phyloP scores from a whole-genome alignment of 2,329 filamentous ascomycete species.

The Diaporthe vaccinii region DNA sequence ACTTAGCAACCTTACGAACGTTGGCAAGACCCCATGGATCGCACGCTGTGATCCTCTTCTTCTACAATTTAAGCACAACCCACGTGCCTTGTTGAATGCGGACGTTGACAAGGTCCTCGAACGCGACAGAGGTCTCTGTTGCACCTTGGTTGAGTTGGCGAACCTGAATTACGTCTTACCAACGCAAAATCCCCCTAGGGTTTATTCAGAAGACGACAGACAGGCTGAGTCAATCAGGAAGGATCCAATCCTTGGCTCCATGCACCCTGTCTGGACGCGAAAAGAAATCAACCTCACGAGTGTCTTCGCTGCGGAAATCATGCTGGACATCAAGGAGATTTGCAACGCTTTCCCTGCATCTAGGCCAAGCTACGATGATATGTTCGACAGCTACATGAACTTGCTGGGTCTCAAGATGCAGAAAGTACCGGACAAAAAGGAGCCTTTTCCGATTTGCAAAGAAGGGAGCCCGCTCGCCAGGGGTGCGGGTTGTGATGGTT shows the following conservation, averaged over 20 bases:
- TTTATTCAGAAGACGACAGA: not conserved
- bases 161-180: not conserved
- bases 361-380: not conserved
- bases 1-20: not conserved
- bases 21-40: not conserved
- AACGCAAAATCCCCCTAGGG: not conserved
- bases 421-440: not conserved
- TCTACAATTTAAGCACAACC: not conserved
- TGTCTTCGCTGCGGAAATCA: not conserved
- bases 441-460: not conserved
- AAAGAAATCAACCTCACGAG: not conserved
- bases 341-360: not conserved
- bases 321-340: not conserved
- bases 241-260: not conserved
- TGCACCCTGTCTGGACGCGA: not conserved
- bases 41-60: not conserved
- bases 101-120: not conserved
- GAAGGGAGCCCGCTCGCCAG: not conserved
- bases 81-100: not conserved
- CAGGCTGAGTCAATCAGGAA: not conserved
- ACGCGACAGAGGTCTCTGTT: not conserved
- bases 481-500: not conserved
- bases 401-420: not conserved
- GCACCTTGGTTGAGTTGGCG: not conserved
- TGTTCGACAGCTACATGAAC: not conserved